phyloP scores from a whole-genome alignment of 768 basidiomycete species.

The Coprinopsis cinerea region DNA sequence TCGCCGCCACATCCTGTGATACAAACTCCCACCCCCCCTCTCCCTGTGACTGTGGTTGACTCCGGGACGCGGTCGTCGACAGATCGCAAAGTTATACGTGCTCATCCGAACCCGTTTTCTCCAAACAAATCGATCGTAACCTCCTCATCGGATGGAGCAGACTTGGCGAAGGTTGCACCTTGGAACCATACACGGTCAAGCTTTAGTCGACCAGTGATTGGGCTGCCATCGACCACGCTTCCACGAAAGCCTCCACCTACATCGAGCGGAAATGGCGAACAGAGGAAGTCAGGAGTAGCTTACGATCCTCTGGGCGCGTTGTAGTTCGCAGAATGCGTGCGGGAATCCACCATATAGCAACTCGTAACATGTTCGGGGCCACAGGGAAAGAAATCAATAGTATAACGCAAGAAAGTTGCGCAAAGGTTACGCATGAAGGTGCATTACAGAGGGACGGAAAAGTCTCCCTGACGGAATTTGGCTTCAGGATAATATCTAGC shows the following conservation, averaged over 20 bases:
- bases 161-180: slow-evolving; percentile 30
- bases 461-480: slow-evolving; percentile 41
- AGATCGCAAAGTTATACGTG: neutral
- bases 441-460: slow-evolving; percentile 40
- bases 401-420: slow-evolving; percentile 8
- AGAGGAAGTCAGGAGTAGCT: slow-evolving; percentile 22
- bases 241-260: slow-evolving; percentile 49
- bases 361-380: slow-evolving; percentile 1
- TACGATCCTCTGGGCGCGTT: slow-evolving; percentile 36
- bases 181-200: slow-evolving; percentile 54
- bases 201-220: slow-evolving; percentile 26
- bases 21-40: neutral
- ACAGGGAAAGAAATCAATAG: slow-evolving; percentile 6
- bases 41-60: neutral
- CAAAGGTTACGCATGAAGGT: neutral
- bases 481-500: slow-evolving; percentile 77
- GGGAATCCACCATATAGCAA: neutral
- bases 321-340: neutral
- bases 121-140: slow-evolving; percentile 12
- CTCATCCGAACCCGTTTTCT: slow-evolving; percentile 13
- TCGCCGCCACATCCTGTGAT: neutral
- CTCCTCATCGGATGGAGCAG: slow-evolving; percentile 9
- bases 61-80: neutral
- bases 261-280: slow-evolving; percentile 27
- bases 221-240: slow-evolving; percentile 35